phyloP scores from a whole-genome alignment of 306 rosid species.

The Cucumis cinereus region DNA sequence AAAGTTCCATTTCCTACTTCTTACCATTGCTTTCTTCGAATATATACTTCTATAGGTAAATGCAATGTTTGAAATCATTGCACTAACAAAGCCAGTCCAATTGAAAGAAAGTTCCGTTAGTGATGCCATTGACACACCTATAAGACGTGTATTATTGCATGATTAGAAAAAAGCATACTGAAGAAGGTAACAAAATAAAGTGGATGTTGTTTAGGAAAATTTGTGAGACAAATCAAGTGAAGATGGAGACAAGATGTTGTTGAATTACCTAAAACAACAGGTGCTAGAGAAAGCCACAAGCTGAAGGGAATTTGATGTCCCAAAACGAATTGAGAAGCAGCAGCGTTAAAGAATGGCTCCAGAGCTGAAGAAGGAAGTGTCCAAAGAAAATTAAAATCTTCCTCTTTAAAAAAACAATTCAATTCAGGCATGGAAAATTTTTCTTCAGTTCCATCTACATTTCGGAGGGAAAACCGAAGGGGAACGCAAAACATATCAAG shows the following conservation, averaged over 20 bases:
- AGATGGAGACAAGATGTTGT: background rate
- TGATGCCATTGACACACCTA: slow-evolving; percentile 96
- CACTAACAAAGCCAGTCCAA: slow-evolving; percentile 83
- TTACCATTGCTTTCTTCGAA: slow-evolving; percentile 73
- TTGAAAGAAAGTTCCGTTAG: slow-evolving; percentile 93
- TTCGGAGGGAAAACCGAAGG: background rate
- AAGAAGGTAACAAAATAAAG: background rate
- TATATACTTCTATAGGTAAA: slow-evolving; percentile 89
- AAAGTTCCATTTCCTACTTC: slow-evolving; percentile 18
- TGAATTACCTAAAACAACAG: slow-evolving; percentile 74
- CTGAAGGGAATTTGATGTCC: slow-evolving; percentile 71
- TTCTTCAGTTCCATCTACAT: background rate
- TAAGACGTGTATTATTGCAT: slow-evolving; percentile 8
- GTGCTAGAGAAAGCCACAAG: slow-evolving; percentile 84
- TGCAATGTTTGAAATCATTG: slow-evolving; percentile 89
- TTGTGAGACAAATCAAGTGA: background rate
- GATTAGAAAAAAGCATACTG: background rate
- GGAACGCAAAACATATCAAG: background rate
- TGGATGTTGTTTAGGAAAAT: background rate
- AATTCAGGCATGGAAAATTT: background rate
- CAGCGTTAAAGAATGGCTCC: slow-evolving; percentile 92
- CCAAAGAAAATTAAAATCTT: background rate
- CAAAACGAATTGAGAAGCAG: slow-evolving; percentile 87
- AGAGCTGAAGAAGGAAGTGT: slow-evolving; percentile 41
- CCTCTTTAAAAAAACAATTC: background rate